A percentile compares a stretch with the other conserved stretches of the same genome.
phyloP scores from a whole-genome alignment of 768 basidiomycete genomes.

The Coprinopsis sp. region DNA sequence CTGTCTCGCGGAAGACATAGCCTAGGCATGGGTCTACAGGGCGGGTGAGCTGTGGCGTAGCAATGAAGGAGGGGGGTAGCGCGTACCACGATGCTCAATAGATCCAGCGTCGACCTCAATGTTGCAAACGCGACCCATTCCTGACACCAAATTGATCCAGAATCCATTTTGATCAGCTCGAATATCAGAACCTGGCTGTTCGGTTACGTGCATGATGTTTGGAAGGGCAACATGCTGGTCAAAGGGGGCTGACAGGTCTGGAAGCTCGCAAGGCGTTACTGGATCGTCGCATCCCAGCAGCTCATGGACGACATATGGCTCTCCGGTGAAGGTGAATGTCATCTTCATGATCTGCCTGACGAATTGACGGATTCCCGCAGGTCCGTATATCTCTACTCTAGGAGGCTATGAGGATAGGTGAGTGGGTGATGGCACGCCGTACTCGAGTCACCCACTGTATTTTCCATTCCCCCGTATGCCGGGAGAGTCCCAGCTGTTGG shows the following conservation, averaged over 20 bases:
- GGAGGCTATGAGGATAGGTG: slow-evolving; percentile 24
- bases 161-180: slow-evolving; percentile 49
- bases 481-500: slow-evolving; percentile 24
- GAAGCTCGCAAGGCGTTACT: slow-evolving; percentile 45
- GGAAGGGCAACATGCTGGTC: slow-evolving; percentile 17
- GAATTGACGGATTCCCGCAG: slow-evolving; percentile 70
- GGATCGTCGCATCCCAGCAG: slow-evolving; percentile 54
- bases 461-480: slow-evolving; percentile 14
- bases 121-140: slow-evolving; percentile 32
- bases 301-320: slow-evolving; percentile 75
- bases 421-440: background rate
- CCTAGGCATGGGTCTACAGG: slow-evolving; percentile 70
- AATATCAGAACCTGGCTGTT: slow-evolving; percentile 60
- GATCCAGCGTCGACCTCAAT: slow-evolving; percentile 62
- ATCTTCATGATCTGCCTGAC: slow-evolving; percentile 66
- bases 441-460: slow-evolving; percentile 15
- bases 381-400: slow-evolving; percentile 71
- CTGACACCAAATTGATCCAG: slow-evolving; percentile 54
- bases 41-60: slow-evolving; percentile 2
- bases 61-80: background rate
- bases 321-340: slow-evolving; percentile 56
- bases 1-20: slow-evolving; percentile 65
- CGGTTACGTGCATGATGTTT: slow-evolving; percentile 55
- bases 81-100: slow-evolving; percentile 68
- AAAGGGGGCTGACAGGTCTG: slow-evolving; percentile 10